Base-by-base conservation (phyloP, 148 eudicot species). In the Rhododendron mucronatum region DNA sequence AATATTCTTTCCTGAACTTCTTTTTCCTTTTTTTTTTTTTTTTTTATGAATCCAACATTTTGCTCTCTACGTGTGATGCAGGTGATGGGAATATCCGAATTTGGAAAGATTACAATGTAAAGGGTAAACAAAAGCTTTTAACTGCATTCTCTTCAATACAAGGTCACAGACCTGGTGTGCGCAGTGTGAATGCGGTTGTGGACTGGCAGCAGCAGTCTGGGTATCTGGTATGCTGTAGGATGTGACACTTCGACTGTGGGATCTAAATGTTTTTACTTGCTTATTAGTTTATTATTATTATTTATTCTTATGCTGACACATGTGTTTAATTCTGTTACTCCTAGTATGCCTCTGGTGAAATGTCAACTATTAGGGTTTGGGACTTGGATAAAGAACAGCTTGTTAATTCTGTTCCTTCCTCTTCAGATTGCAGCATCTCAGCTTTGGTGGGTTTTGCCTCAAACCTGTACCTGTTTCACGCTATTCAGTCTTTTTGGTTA, bases 131-230 rank as follows among this genome's bases (percentile, higher is more conserved):
- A 86, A 95, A 94, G 89, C 96, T 95, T 77, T 98, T 97, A 89
- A 93, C 99, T 87, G 99, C 96, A n/a, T 97, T 97, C 86, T 90
- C 95, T 82, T 92, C 98, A 78, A 84, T 97, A 84, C 98, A 94
- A 90, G 95, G 94, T 86, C 92, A 92, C 86, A 93, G 90, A 87
- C 93, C 95, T 80, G 92, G 90, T 86, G 84, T 83, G 21, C 92
- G 95, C 41, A 90, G 91, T 90, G 86, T 89, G 83, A 93, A 92
- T 81, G 92, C 95, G 51, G 96, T 97, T 87, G 98, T 97, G 83
- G 99, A 95, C 91, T 97, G 99, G 99, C 99, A 97, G 92, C 99
- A 97, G 84, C 98, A 97, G 85, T 95, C 99, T 86, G 99, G 99
- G 87, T 93, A 87, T 93, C 90, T 97, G 92, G 99, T 97, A 33